Base-by-base conservation (phyloP, 2,329 filamentous ascomycete genomes). In the Claviceps monticola region DNA sequence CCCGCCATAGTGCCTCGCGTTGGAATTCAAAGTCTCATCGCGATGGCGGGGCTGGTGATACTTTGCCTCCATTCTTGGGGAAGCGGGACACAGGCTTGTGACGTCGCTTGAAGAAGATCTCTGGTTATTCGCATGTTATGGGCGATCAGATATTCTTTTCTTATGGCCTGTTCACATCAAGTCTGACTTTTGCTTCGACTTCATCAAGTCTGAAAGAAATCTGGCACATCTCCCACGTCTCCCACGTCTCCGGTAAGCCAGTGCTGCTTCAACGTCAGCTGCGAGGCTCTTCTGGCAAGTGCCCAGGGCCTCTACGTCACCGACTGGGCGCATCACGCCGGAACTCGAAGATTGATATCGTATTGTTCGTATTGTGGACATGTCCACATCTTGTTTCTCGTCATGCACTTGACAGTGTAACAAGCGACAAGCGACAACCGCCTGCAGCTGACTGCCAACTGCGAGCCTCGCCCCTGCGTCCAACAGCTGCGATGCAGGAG, bases 1-100 rank as follows among this genome's bases (percentile, higher is more conserved):
- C 41, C 45, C 49, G 51, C 21, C 19, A 16, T 54, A 51, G 51
- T 46, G 47, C 58, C 51, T 54, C 53, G 45, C 54, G 41, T 54
- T 61, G 60, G 60, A 61, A 61, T 61, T 56, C 53, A 26, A 49
- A 46, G 59, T 58, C 55, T 58, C 51, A 51, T 50, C 50, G 46
- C 52, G 48, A 53, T 46, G 36, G 53, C 52, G 57, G 54, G 58
- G 58, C 49, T 59, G 54, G 50, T 13, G n/a, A 8, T 19, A 21
- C 19, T 23, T 26, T 17, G 50, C 46, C 45, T 51, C 37, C 46
- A 16, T 44, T 23, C 37, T 38, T 13, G 23, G 48, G 38, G 17
- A 44, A 38, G 23, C 42, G 8, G 42, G 5, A 8, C 42, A 16
- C 21, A 21, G 9, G 29, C 29, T 44, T 23, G 19, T 16, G 11